These are phyloP conservation scores for Zoysia pacifica DNA, from an alignment of 176 grass and related monocot genomes.

Conservation along the genomic window DNA sequence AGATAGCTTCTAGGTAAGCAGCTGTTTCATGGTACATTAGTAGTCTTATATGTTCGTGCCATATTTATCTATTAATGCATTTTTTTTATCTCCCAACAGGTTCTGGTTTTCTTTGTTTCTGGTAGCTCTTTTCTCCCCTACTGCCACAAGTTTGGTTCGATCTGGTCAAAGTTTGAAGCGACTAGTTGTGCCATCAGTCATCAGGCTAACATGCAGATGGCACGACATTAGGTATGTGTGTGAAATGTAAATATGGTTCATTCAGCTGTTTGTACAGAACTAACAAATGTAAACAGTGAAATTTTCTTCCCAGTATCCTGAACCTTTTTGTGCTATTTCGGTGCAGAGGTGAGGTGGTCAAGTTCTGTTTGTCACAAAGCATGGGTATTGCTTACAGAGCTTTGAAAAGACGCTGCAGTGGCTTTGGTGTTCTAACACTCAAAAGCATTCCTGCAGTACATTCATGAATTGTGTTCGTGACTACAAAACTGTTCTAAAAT, in stretches of 20 bases:
- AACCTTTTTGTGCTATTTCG: constrained; percentile 38
- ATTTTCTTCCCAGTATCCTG: neutral
- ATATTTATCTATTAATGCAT: constrained; percentile 1
- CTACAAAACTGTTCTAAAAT: constrained; percentile 54
- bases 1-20: constrained; percentile 52
- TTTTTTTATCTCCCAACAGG: constrained; percentile 30
- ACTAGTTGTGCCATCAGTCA: neutral
- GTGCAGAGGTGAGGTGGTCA: constrained; percentile 29
- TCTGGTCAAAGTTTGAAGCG: constrained; percentile 8
- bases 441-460: constrained; percentile 44
- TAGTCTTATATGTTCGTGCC: neutral
- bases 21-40: neutral
- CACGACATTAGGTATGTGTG: constrained; percentile 33
- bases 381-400: constrained; percentile 59
- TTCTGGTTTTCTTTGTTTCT: constrained; percentile 37
- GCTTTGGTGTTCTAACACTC: constrained; percentile 46
- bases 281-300: neutral
- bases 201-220: constrained; percentile 37
- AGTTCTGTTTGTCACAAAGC: constrained; percentile 32
- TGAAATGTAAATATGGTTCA: neutral
- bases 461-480: constrained; percentile 51
- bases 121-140: constrained; percentile 34
- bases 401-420: constrained; percentile 44
- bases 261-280: neutral
- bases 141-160: constrained; percentile 10